Base-by-base conservation (phyloP, 2,329 filamentous ascomycete species). In the Cercospora sp. region DNA sequence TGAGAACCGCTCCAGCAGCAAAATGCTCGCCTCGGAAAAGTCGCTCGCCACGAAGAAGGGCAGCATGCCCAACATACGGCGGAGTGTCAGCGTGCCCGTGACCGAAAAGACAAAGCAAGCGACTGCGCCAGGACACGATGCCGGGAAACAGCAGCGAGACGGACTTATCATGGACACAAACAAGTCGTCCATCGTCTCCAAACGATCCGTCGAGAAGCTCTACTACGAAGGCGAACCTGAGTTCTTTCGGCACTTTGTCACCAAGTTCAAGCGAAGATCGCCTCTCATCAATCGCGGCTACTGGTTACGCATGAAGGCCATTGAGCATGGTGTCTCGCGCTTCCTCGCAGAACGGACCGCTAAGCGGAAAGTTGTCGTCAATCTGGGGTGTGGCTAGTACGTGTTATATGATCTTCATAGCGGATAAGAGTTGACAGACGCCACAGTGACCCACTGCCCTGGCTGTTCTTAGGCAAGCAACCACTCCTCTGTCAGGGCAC, bases 201-300 rank as follows among this genome's bases (percentile, higher is more conserved):
- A 97, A 79, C 85, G 93, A 73, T 95, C 93, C 74, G 94, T 97
- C n/a, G 93, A 97, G 77, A 90, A 90, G 73, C 83, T 97, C 13
- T 97, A 97, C 79, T 90, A 91, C 76, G 85, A 90, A 16, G 75
- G 88, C 69, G 89, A 96, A 75, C 87, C 91, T 30, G 91, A 96
- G 78, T 97, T 92, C 82, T 94, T 95, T 74, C 90, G 91, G 58
- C 90, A 92, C 77, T 97, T 97, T 79, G 92, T 97, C 37, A 89
- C 87, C 73, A 96, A 94, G 78, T 91, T 91, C 73, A 89, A 93
- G 79, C 85, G 93, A 69, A 86, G 94, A 59, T 89, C 92, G n/a
- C 93, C 94, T 1, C 84, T 97, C 62, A 95, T 97, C 76, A 97
- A 97, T 79, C 87, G 94, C 57, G 92, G 93, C 60, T 97, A 97